Conservation (phyloP, 106 monocot species). For the Phalaenopsis aphrodite region DNA sequence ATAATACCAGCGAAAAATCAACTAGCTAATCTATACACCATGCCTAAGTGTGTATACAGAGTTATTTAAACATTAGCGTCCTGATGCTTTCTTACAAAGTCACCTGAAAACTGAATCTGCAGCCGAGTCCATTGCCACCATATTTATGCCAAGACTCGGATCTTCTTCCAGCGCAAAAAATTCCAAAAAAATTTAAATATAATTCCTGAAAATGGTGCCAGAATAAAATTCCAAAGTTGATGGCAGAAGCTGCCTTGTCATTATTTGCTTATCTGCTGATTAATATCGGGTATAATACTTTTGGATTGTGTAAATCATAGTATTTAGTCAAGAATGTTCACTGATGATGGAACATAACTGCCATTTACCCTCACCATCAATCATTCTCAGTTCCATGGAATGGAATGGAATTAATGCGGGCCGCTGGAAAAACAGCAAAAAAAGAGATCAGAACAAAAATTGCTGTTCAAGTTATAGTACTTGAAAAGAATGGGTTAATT, state of each 20-base stretch:
- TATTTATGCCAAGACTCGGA: neutral
- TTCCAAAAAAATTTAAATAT: neutral
- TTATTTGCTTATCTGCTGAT: neutral
- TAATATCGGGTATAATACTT: neutral
- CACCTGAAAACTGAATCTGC: conserved; percentile 6
- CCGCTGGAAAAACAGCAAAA: conserved; percentile 21
- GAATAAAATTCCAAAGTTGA: neutral
- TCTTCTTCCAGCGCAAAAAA: neutral
- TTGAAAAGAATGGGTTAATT: too few species aligned
- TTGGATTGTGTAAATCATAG: neutral
- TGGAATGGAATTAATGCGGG: conserved; percentile 73
- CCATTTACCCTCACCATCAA: conserved; percentile 70
- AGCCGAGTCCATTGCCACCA: neutral
- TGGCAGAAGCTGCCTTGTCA: neutral
- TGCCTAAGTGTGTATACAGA: neutral
- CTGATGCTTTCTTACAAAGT: neutral
- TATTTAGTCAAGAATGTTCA: conserved; percentile 1
- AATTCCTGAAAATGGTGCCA: too few species aligned
- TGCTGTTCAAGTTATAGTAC: neutral
- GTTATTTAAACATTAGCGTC: neutral
- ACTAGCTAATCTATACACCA: conserved; percentile 1
- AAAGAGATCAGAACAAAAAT: too few species aligned
- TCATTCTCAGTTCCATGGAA: conserved; percentile 53
- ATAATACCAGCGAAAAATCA: neutral
- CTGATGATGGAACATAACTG: conserved; percentile 34